phyloP scores from a whole-genome alignment of 2,329 filamentous ascomycete species.

The Talaromyces rugulosus region DNA sequence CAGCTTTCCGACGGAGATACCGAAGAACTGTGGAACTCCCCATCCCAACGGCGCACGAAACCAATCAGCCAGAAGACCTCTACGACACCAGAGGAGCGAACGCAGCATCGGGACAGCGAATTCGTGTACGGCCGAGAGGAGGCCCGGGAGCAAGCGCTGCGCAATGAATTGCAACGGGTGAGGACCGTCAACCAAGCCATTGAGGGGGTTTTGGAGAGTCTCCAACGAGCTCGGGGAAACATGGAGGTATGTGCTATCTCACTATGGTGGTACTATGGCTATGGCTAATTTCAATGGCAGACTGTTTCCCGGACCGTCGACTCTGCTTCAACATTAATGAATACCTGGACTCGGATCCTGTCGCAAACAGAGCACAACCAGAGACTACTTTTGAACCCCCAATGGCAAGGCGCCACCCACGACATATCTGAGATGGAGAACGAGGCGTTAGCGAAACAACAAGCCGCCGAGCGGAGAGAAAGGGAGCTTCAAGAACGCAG shows the following conservation, averaged over 20 bases:
- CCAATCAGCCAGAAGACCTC: slow-evolving; percentile 24
- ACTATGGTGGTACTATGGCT: not conserved
- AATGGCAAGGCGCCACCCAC: slow-evolving; percentile 83
- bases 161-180: slow-evolving; percentile 75
- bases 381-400: slow-evolving; percentile 78
- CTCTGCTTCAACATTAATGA: slow-evolving; percentile 82
- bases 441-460: slow-evolving; percentile 68
- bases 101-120: slow-evolving; percentile 42
- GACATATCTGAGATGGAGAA: slow-evolving; percentile 84
- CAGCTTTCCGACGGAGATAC: slow-evolving; percentile 53
- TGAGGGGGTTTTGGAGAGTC: slow-evolving; percentile 52
- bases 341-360: slow-evolving; percentile 93
- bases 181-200: slow-evolving; percentile 84
- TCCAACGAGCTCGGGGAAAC: slow-evolving; percentile 46
- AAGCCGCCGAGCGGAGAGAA: slow-evolving; percentile 71
- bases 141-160: slow-evolving; percentile 68
- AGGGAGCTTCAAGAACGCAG: slow-evolving; percentile 74
- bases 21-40: slow-evolving; percentile 57
- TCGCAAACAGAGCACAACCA: slow-evolving; percentile 98
- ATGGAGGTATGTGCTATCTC: slow-evolving; percentile 39
- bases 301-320: slow-evolving; percentile 81
- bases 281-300: slow-evolving; percentile 37
- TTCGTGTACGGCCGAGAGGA: slow-evolving; percentile 61
- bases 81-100: slow-evolving; percentile 34
- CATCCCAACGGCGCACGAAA: slow-evolving; percentile 39